Evolutionary conservation across 1,139 yeast genomes (phyloP).

Genomic region (Taphrina wiesneri): DNA sequence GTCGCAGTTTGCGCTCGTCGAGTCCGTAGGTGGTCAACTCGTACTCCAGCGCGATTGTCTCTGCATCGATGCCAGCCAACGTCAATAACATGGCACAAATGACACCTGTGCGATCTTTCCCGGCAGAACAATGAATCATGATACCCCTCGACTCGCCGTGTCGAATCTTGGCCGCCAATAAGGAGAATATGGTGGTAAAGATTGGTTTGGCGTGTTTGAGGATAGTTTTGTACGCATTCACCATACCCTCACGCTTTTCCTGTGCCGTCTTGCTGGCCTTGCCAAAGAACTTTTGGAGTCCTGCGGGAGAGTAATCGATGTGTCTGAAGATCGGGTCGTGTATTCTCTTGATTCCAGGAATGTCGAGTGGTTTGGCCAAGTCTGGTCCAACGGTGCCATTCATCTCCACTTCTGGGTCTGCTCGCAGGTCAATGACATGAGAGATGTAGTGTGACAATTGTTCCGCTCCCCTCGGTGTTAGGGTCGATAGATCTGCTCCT

Average conservation of each 20-base stretch:
- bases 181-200: slow-evolving; percentile 4
- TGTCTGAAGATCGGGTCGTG: slow-evolving; percentile 63
- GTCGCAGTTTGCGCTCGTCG: slow-evolving; percentile 39
- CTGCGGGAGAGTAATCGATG: slow-evolving; percentile 65
- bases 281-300: slow-evolving; percentile 58
- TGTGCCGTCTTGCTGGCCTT: slow-evolving; percentile 42
- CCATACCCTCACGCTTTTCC: slow-evolving; percentile 66
- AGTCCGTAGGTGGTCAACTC: slow-evolving; percentile 73
- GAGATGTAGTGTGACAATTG: slow-evolving; percentile 52
- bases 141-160: slow-evolving; percentile 1
- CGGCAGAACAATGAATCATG: slow-evolving; percentile 51
- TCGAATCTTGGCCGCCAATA: background rate
- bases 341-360: slow-evolving; percentile 43
- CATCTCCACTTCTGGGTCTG: slow-evolving; percentile 58
- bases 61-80: slow-evolving; percentile 64
- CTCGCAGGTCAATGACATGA: slow-evolving; percentile 68
- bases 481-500: slow-evolving; percentile 60
- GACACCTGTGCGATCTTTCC: slow-evolving; percentile 83
- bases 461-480: slow-evolving; percentile 52
- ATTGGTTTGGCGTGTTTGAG: slow-evolving; percentile 24
- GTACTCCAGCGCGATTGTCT: slow-evolving; percentile 68
- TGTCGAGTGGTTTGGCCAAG: background rate
- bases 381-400: slow-evolving; percentile 49
- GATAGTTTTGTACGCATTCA: slow-evolving; percentile 54
- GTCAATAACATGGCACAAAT: slow-evolving; percentile 66